A percentile compares a stretch with the other conserved stretches of the same genome.
Evolutionary conservation across 139 green algal species (phyloP).

Genomic region (Chlorella sp.): DNA sequence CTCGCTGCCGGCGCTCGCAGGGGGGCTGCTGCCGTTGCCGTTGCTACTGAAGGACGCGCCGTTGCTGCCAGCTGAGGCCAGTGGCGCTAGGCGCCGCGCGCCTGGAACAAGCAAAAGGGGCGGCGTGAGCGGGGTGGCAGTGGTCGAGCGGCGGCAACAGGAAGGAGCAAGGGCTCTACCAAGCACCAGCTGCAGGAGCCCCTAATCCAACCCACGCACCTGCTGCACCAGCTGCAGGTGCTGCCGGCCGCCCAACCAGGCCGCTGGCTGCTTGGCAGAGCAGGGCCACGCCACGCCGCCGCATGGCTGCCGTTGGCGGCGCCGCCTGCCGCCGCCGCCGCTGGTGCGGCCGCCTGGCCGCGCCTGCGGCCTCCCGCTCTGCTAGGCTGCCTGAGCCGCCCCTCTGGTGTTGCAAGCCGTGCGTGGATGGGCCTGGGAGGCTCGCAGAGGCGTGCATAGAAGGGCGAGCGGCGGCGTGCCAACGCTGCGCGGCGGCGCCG

Average conservation of each 20-base stretch:
- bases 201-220: background rate
- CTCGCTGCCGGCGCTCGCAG: background rate
- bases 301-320: conserved; percentile 4
- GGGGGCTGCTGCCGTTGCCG: background rate
- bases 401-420: background rate
- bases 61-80: background rate
- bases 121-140: too few relatives aligned
- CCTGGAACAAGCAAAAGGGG: background rate
- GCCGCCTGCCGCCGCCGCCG: background rate
- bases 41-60: background rate
- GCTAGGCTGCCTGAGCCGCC: background rate
- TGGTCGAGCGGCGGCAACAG: too few relatives aligned
- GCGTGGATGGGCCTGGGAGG: too few relatives aligned
- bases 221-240: background rate
- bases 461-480: too few relatives aligned
- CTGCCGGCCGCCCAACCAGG: background rate
- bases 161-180: too few relatives aligned
- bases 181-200: background rate
- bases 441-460: too few relatives aligned
- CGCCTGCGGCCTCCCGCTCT: too few relatives aligned
- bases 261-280: background rate
- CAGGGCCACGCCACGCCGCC: background rate
- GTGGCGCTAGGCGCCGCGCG: background rate
- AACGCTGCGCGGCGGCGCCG: too few relatives aligned
- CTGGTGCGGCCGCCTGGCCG: too few relatives aligned